Percentiles rank a stretch among this genome's conserved stretches.
Conservation (phyloP, 768 basidiomycete genomes). For the Rhizopogon vulgaris region DNA sequence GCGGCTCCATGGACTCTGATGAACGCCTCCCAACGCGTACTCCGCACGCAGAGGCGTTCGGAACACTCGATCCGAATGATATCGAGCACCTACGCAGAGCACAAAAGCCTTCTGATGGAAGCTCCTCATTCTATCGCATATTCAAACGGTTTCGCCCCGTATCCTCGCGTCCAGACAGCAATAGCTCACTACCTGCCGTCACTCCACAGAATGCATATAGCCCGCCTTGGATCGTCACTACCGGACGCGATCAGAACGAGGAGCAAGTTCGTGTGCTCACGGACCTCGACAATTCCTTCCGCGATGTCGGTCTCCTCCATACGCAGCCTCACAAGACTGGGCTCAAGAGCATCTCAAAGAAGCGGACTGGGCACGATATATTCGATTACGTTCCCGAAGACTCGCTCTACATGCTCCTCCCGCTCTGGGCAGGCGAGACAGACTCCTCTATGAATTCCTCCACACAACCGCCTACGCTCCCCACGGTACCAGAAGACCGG, state of each 20-base stretch:
- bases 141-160: slow-evolving; percentile 14
- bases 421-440: slow-evolving; percentile 77
- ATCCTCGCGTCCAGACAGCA: slow-evolving; percentile 16
- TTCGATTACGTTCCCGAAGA: slow-evolving; percentile 62
- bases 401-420: slow-evolving; percentile 75
- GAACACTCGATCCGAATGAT: slow-evolving; percentile 47
- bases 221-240: slow-evolving; percentile 62
- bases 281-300: slow-evolving; percentile 69
- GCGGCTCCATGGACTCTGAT: slow-evolving; percentile 21
- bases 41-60: slow-evolving; percentile 58
- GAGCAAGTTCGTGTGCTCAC: slow-evolving; percentile 62
- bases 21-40: slow-evolving; percentile 37
- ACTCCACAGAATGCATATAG: slow-evolving; percentile 29
- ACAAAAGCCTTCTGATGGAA: slow-evolving; percentile 17
- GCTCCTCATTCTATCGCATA: slow-evolving; percentile 16
- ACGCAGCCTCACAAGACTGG: slow-evolving; percentile 35
- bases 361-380: slow-evolving; percentile 30
- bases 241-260: slow-evolving; percentile 60
- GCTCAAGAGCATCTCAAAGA: slow-evolving; percentile 14
- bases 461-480: slow-evolving; percentile 21
- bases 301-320: slow-evolving; percentile 73
- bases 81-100: slow-evolving; percentile 40
- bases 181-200: slow-evolving; percentile 15
- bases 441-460: slow-evolving; percentile 33
- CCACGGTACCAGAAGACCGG: slow-evolving; percentile 44